Conservation (phyloP, 768 basidiomycete species). For the Calvatia gigantea region DNA sequence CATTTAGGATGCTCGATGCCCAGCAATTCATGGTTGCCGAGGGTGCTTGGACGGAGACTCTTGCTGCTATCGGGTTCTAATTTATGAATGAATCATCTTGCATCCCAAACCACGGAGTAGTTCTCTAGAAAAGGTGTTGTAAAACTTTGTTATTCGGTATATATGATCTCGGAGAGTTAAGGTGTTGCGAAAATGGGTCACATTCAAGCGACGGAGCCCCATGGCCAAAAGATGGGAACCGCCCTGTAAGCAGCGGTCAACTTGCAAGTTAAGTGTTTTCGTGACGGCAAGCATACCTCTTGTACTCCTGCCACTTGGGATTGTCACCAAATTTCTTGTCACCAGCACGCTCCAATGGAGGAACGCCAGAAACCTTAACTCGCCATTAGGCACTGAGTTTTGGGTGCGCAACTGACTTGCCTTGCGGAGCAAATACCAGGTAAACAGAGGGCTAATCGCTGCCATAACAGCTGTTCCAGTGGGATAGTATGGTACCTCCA, state of each 20-base stretch:
- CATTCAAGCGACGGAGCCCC: slow-evolving; percentile 24
- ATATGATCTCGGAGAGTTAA: background rate
- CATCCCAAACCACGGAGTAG: background rate
- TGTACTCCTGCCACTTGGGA: slow-evolving; percentile 55
- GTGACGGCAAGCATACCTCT: slow-evolving; percentile 51
- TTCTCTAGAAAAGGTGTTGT: background rate
- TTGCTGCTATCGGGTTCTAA: slow-evolving; percentile 29
- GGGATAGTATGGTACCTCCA: slow-evolving; percentile 45
- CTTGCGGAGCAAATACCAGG: slow-evolving; percentile 55
- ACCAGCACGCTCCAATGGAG: slow-evolving; percentile 56
- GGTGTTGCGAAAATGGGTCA: background rate
- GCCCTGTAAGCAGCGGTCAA: too few species aligned
- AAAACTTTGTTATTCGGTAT: background rate
- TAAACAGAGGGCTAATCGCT: slow-evolving; percentile 57
- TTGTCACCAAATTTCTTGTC: slow-evolving; percentile 55
- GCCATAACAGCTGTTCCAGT: slow-evolving; percentile 39
- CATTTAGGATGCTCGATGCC: slow-evolving; percentile 30
- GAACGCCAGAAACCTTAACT: slow-evolving; percentile 61
- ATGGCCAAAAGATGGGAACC: slow-evolving; percentile 47
- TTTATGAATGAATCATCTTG: background rate
- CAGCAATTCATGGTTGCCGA: slow-evolving; percentile 29
- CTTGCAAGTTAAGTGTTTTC: too few species aligned
- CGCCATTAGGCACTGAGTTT: background rate
- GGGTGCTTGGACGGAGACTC: slow-evolving; percentile 28
- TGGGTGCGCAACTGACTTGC: slow-evolving; percentile 8